Evolutionary conservation across 257 asterid genomes (phyloP), one percentile per base, ranked within the genome.

Genomic region (Nicotiana benthamiana): DNA sequence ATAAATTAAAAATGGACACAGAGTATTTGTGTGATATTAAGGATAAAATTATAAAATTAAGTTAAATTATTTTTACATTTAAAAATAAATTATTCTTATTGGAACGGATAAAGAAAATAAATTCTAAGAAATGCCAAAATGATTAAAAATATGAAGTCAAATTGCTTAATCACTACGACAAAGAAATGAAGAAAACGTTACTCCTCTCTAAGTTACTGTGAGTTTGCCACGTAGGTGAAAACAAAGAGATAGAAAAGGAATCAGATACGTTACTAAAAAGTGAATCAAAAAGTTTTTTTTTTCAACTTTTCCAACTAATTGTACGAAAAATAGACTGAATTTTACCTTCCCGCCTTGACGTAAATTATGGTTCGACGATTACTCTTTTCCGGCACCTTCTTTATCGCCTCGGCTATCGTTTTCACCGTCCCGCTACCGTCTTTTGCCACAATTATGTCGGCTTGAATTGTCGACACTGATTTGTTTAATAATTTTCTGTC

Each of bases 301-400:
- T 68, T 59, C 59, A 79, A 26, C 46, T 82, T 83, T 75, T 53
- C 75, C 43, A 63, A 74, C 43, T 5, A 20, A 28, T 56, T 7
- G 26, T 56, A 22, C 11, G 26, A n/a, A 56, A n/a, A n/a, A 22
- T 22, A 60, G 26, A 20, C 24, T 9, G 65, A 22, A 60, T 90
- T 93, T 90, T 92, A 96, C 98, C 75, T 94, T 90, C 99, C 99
- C 77, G 97, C 99, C 90, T 85, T 96, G 84, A 96, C 95, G 92
- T 92, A 96, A 85, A 96, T 96, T n/a, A 94, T 89, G 57, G 90
- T 83, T 43, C 99, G 88, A 15, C 90, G 89, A 20, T 15, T 82
- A 26, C 97, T 81, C 57, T 89, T 43, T 68, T 91, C 92, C 26
- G 98, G 99, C 90, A 89, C 99, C 88, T 89, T 90, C 75, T 94